Evolutionary conservation across 2,329 filamentous ascomycete species (phyloP).

Genomic region (Fusarium sp.): DNA sequence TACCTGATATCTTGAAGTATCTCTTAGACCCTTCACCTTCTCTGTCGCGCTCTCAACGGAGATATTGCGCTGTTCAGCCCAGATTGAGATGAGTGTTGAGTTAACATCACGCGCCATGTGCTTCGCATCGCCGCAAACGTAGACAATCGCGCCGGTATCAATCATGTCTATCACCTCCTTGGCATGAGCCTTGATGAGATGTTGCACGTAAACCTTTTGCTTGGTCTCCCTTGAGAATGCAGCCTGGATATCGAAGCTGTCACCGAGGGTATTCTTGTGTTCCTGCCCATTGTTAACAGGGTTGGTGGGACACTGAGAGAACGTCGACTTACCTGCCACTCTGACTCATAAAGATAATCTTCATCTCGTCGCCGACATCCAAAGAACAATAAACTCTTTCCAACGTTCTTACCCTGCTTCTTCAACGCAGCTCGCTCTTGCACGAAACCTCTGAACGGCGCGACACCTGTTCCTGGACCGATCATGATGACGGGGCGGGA

Average conservation of each 20-base stretch:
- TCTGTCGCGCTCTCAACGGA: accelerated
- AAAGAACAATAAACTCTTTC: not conserved
- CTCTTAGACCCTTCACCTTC: not conserved
- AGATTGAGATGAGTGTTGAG: not conserved
- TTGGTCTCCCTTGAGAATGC: not conserved
- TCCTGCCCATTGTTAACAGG: not conserved
- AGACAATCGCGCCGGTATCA: not conserved
- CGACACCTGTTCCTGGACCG: slow-evolving; percentile 11
- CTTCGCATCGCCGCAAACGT: not conserved
- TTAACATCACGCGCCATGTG: not conserved
- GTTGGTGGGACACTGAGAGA: accelerated
- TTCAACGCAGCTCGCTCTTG: not conserved
- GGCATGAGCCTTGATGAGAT: not conserved
- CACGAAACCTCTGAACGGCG: slow-evolving; percentile 12
- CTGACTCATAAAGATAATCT: not conserved
- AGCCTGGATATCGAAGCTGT: not conserved
- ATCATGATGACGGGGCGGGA: slow-evolving; percentile 3
- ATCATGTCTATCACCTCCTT: not conserved
- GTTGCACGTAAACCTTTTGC: not conserved
- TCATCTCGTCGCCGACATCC: not conserved
- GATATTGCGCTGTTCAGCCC: not conserved
- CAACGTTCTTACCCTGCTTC: not conserved
- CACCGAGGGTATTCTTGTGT: accelerated
- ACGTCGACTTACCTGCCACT: not conserved
- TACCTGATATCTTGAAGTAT: not conserved